These are phyloP conservation scores for Micractinium sp. DNA, from an alignment of 139 green algal genomes.

Conservation along the genomic window DNA sequence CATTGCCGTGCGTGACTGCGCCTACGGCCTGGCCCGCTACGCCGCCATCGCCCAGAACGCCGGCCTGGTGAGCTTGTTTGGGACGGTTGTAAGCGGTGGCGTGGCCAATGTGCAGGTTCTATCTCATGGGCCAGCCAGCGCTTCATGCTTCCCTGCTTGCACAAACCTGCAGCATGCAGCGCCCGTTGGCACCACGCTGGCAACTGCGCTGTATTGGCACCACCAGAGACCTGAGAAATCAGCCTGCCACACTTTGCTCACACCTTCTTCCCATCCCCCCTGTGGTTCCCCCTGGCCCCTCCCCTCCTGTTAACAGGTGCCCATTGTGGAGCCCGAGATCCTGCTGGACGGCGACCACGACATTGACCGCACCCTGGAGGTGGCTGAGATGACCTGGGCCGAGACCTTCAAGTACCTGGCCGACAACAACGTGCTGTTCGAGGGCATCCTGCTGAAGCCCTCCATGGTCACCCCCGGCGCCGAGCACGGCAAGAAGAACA, in stretches of 20 bases:
- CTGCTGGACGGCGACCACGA: slow-evolving; percentile 95
- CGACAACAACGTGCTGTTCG: slow-evolving; percentile 97
- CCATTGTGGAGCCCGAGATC: slow-evolving; percentile 99
- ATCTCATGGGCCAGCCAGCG: neutral
- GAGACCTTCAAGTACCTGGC: slow-evolving; percentile 99
- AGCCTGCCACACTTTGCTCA: neutral
- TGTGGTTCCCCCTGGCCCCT: neutral
- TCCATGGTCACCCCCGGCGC: slow-evolving; percentile 99
- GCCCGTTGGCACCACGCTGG: no score
- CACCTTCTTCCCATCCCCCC: no score
- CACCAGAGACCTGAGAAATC: no score
- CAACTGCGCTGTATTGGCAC: no score
- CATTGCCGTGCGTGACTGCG: slow-evolving; percentile 89
- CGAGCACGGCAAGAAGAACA: slow-evolving; percentile 78
- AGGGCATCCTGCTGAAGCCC: slow-evolving; percentile 99
- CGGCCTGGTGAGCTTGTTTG: slow-evolving; percentile 8
- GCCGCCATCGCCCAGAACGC: slow-evolving; percentile 85
- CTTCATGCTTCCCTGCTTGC: no score
- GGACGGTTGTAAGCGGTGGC: neutral
- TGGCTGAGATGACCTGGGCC: slow-evolving; percentile 89
- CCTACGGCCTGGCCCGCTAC: slow-evolving; percentile 98
- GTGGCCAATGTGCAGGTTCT: neutral
- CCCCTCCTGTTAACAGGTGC: slow-evolving; percentile 62
- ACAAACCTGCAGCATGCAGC: no score
- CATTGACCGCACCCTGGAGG: slow-evolving; percentile 89